These are phyloP conservation scores for Aegilops speltoides DNA, from an alignment of 176 grass and related monocot genomes.

Conservation along the genomic window DNA sequence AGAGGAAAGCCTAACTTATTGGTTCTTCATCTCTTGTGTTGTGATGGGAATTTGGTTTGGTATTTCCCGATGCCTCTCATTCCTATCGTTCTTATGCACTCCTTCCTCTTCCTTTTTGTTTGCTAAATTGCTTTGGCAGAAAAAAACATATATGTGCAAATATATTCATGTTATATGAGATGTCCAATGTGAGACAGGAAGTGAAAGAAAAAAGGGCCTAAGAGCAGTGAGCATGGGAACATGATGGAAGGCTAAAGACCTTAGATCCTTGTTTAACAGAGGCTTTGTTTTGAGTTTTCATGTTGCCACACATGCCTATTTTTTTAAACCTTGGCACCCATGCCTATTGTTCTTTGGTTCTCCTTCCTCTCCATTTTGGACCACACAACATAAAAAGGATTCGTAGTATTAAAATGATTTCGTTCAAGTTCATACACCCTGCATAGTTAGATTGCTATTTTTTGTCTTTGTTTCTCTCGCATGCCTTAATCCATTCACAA, in stretches of 20 bases:
- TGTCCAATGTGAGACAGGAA: neutral
- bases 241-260: neutral
- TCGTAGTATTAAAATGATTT: neutral
- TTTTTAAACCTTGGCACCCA: conserved; percentile 15
- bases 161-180: neutral
- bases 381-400: neutral
- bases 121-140: neutral
- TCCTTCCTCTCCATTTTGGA: neutral
- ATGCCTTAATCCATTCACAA: neutral
- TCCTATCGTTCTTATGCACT: conserved; percentile 30
- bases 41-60: neutral
- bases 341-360: conserved; percentile 8
- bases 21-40: neutral
- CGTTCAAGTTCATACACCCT: neutral
- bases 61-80: conserved; percentile 33
- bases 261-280: neutral
- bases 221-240: neutral
- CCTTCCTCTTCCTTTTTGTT: conserved; percentile 28
- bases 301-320: conserved; percentile 32
- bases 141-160: neutral
- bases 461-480: neutral
- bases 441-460: neutral
- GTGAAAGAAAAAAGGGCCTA: conserved; percentile 27
- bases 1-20: conserved; percentile 15
- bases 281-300: neutral